Evolutionary conservation across 805 yeast genomes (phyloP).

Genomic region (Candida silvatica): DNA sequence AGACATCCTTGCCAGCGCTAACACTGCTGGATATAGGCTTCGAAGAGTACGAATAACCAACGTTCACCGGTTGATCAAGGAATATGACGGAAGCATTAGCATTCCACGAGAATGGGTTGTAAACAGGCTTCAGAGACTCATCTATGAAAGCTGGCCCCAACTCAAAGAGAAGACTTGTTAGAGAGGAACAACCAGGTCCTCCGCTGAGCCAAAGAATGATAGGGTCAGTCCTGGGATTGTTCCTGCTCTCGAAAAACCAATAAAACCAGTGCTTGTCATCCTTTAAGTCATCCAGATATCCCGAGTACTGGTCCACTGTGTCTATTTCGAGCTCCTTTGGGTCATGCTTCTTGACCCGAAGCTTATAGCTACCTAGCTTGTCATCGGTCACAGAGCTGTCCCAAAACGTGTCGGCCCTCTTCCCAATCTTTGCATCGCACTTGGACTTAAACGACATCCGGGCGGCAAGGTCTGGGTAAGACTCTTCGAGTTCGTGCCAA

Average conservation of each 20-base stretch:
- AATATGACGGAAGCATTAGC: conserved; percentile 82
- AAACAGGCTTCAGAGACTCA: conserved; percentile 53
- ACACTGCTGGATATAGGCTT: conserved; percentile 54
- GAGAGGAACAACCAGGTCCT: conserved; percentile 93
- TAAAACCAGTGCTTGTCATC: conserved; percentile 82
- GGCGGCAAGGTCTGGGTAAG: conserved; percentile 47
- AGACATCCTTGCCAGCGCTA: conserved; percentile 84
- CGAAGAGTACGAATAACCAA: conserved; percentile 81
- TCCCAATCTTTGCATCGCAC: conserved; percentile 34
- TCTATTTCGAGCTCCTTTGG: conserved; percentile 50
- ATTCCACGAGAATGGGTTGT: conserved; percentile 88
- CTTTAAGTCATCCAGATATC: conserved; percentile 60
- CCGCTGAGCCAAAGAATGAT: conserved; percentile 86
- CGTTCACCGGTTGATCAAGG: conserved; percentile 91
- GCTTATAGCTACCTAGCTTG: conserved; percentile 35
- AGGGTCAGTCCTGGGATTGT: conserved; percentile 81
- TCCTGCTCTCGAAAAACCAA: conserved; percentile 90
- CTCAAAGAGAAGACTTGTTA: conserved; percentile 86
- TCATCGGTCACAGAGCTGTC: conserved; percentile 21
- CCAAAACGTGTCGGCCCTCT: conserved; percentile 27
- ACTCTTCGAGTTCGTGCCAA: conserved; percentile 58
- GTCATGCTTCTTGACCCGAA: conserved; percentile 39
- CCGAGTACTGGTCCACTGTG: conserved; percentile 61
- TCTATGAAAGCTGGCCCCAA: conserved; percentile 81
- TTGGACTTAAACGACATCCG: conserved; percentile 40